Evolutionary conservation across 2,329 filamentous ascomycete genomes (phyloP), one percentile per base, ranked within the genome.

Genomic region (Cladorrhinum sp.): DNA sequence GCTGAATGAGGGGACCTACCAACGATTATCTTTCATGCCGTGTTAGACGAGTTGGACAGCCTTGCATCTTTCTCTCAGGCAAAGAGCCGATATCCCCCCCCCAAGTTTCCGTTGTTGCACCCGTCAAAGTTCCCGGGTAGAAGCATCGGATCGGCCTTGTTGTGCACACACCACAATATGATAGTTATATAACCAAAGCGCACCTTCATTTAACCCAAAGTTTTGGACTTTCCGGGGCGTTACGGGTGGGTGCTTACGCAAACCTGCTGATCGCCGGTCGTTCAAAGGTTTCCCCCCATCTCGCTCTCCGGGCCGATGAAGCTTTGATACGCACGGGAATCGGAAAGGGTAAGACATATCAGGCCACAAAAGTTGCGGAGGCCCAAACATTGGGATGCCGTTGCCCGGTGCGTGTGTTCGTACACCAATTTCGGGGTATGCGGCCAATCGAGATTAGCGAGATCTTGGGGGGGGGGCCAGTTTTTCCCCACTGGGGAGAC

Each of bases 381-480:
- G n/a, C 10, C 10, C 26, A 30, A 10, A 30, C 26, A 30, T 30
- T 10, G 26, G n/a, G 36, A 16, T 21, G 42, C n/a, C 7, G 42
- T 46, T 21, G 42, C 9, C 26, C 18, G n/a, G 49, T 51, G 12
- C 14, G 49, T 51, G 20, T 18, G 20, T 46, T 42, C 36, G 6
- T 42, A 5, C 36, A 16, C 36, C 16, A 14, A 42, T 42, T 12
- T 42, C 36, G 36, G 36, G 16, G 10, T 5, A 7, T 46, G 42
- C 42, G 18, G 42, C 49, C 49, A 51, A 51, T 51, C 49, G 49
- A 51, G 49, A 51, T 51, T 51, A 51, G 49, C 49, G 49, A 51
- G 49, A 51, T 51, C 49, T 24, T 7, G 20, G 20, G 21, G 20
- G 5, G 26, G 26, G 26, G 26, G 9, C 4, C 4, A 9, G 9